Base-by-base conservation (phyloP, 73 alveolate species). In the Diophrys appendiculata region DNA sequence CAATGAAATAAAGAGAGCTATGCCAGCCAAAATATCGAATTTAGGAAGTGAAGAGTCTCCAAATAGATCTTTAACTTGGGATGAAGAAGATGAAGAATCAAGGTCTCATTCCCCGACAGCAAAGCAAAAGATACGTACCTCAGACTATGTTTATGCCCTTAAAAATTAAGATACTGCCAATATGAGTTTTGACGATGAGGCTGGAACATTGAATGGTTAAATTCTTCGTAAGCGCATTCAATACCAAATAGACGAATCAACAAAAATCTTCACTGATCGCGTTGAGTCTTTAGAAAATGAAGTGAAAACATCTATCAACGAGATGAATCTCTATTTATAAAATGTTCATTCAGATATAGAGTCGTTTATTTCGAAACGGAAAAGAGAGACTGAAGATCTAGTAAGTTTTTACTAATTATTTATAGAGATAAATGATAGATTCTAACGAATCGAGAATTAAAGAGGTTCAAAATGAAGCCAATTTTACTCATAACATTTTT, bases 341-440 rank as follows among this genome's bases (percentile, higher is more conserved):
- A 67, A 67, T 28, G 25, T 67, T n/a, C 75, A 67, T 28, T 25
- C 75, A 5, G 75, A 67, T 25, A 26, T 67, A 23, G 75, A 67
- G 54, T 25, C 23, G 75, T 67, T 67, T 28, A 67, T 67, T n/a
- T 11, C 5, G 24, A 18, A 31, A 3, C 23, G 31, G 29, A 18
- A 31, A 24, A 67, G 29, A 67, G 75, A 67, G 24, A 67, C 25
- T 3, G 25, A 25, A 26, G 75, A 67, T 3, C 3, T 67, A 1
- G 75, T 31, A 23, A 67, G 25, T 25, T 25, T 26, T n/a, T 43
- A 18, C 18, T 5, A 11, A 11, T 43, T 11, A 11, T 5, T 43
- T 11, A 43, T 43, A 43, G 60, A 43, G 18, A 43, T 18, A 43
- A 43, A 11, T 18, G 18, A 67, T 67, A 8, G 43, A 43, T 3